A percentile compares a stretch with the other conserved stretches of the same genome.
These are phyloP conservation scores for Phellopilus nigrolimitatus DNA, from an alignment of 1,284 basidiomycete genomes.

Conservation along the genomic window DNA sequence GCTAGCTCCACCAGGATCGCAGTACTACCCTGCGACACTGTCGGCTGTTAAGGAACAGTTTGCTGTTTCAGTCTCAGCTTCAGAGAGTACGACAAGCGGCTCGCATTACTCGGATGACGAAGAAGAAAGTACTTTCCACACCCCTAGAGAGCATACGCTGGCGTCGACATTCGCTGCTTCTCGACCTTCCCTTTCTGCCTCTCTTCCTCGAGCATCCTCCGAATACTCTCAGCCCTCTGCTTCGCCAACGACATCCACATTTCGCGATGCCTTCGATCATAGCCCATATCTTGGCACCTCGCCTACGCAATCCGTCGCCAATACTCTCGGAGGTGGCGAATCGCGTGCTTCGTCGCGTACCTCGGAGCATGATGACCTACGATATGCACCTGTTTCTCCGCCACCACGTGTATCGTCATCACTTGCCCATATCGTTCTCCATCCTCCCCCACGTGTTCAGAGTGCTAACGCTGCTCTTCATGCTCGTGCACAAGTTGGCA, in stretches of 20 bases:
- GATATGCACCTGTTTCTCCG: constrained; percentile 38
- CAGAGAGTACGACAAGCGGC: constrained; percentile 25
- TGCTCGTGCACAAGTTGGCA: constrained; percentile 16
- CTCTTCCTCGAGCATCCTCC: constrained; percentile 41
- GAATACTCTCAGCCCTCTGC: constrained; percentile 42
- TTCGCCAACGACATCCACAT: constrained; percentile 61
- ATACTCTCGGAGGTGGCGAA: constrained; percentile 24
- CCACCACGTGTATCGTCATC: constrained; percentile 50
- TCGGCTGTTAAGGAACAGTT: constrained; percentile 11
- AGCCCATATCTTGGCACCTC: constrained; percentile 24
- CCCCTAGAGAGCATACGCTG: constrained; percentile 16
- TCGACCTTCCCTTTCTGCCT: constrained; percentile 33
- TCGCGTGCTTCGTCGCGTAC: constrained; percentile 49
- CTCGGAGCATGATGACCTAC: constrained; percentile 39
- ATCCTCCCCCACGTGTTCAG: constrained; percentile 18
- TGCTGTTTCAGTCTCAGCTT: constrained; percentile 24
- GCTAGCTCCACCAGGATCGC: constrained; percentile 8
- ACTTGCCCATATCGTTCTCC: constrained; percentile 24
- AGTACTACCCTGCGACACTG: constrained; percentile 13
- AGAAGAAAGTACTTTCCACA: constrained; percentile 27
- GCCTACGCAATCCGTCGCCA: constrained; percentile 16
- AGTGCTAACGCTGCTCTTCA: constrained; percentile 21
- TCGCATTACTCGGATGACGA: constrained; percentile 29
- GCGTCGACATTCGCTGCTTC: constrained; percentile 25
- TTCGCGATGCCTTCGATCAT: constrained; percentile 51